Conservation (phyloP, 352 stramenopile species). For the Globisporangium orthogonon region DNA sequence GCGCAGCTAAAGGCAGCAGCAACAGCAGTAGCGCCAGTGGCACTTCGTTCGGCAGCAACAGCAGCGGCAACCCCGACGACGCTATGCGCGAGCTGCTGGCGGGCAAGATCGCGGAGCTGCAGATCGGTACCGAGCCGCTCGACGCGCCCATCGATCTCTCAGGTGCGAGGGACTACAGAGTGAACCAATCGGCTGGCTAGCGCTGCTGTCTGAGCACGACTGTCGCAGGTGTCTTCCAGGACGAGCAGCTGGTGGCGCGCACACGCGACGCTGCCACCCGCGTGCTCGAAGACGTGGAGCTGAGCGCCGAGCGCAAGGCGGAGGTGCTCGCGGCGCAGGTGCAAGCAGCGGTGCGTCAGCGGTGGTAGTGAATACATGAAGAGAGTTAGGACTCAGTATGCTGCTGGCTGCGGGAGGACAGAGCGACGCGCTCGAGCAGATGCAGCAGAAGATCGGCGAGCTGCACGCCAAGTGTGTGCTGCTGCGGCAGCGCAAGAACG, state of each 20-base stretch:
- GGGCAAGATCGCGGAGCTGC: constrained; percentile 81
- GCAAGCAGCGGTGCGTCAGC: constrained; percentile 31
- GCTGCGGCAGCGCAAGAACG: constrained; percentile 66
- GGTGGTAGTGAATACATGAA: neutral
- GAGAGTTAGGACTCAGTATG: neutral
- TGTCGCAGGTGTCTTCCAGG: constrained; percentile 49
- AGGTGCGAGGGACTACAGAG: constrained; percentile 12
- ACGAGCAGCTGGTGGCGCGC: constrained; percentile 36
- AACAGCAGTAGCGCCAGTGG: constrained; percentile 11
- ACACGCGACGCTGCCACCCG: constrained; percentile 25
- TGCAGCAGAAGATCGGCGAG: constrained; percentile 83
- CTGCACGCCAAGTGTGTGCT: constrained; percentile 77
- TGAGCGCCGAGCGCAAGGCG: constrained; percentile 43
- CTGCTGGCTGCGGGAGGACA: neutral
- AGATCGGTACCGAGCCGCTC: constrained; percentile 69
- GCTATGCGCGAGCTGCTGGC: constrained; percentile 68
- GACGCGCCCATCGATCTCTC: constrained; percentile 66
- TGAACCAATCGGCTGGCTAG: too few relatives aligned
- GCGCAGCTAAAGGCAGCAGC: constrained; percentile 20
- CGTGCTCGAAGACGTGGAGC: constrained; percentile 29
- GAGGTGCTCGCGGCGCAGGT: constrained; percentile 28
- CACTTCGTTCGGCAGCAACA: constrained; percentile 7
- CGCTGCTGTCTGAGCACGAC: too few relatives aligned
- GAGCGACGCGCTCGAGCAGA: constrained; percentile 47
- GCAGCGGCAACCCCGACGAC: constrained; percentile 30